Base-by-base conservation (phyloP, 2,329 filamentous ascomycete genomes). In the Pseudogymnoascus sp. region DNA sequence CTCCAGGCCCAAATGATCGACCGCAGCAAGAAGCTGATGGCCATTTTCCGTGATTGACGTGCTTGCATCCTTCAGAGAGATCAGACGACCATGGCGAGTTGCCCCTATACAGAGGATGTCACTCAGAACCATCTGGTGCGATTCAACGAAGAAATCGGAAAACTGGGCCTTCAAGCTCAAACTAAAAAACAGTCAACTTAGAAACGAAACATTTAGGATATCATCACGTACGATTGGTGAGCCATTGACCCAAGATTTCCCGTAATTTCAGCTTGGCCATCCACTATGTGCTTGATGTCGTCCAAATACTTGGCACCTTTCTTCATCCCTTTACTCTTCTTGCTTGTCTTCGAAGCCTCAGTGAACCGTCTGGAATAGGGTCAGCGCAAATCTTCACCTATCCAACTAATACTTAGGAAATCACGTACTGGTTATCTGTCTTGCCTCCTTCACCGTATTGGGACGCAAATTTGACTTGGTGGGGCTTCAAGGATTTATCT, bases 61-160 rank as follows among this genome's bases (percentile, higher is more conserved):
- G 49, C 49, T 33, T 55, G 49, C 49, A 55, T 33, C 49, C 28
- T 33, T 55, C 16, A 55, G n/a, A 33, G 49, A 55, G n/a, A 33
- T 18, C 21, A 5, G 49, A 33, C 16, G n/a, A 12, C 28, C n/a
- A 2, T 2, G 28, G 49, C 9, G 9, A 14, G 21, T 55, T 4
- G n/a, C n/a, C 14, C 25, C 49, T 55, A 11, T 11, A 4, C 49
- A 14, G 25, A 55, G 49, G 18, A 55, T 33, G 28, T 55, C 28
- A 16, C n/a, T 3, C 49, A 18, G n/a, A 55, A 55, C n/a, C 49
- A 33, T 33, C 28, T 33, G n/a, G 25, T 55, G 49, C 8, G 49
- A 33, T n/a, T 55, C n/a, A 33, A 33, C 28, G 8, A 55, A 55
- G 21, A 18, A 33, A 1, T 33, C n/a, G 9, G 9, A 33, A 55